phyloP scores from a whole-genome alignment of 805 yeast genomes.

The Lipomyces sp. region DNA sequence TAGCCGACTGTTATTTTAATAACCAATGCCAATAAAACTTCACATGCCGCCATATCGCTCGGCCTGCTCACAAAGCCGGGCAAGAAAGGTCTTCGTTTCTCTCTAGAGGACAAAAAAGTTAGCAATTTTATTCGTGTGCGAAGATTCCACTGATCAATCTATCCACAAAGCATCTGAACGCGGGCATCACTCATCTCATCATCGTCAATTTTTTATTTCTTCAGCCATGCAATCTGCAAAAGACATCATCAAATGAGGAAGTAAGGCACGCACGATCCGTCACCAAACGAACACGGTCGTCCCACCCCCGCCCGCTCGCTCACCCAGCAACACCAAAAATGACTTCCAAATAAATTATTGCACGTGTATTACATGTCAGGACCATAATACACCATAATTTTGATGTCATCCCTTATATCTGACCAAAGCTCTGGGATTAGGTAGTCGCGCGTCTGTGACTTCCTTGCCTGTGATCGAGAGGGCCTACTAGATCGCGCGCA shows the following conservation, averaged over 20 bases:
- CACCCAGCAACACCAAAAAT: background rate
- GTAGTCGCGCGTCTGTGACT: background rate
- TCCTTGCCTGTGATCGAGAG: background rate
- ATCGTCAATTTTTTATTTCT: background rate
- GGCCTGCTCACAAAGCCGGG: slow-evolving; percentile 99
- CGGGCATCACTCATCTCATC: slow-evolving; percentile 1
- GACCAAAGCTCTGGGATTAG: background rate
- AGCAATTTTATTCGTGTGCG: background rate
- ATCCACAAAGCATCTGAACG: background rate
- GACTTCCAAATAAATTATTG: too few species aligned
- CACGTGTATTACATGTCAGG: too few species aligned
- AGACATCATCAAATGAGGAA: background rate
- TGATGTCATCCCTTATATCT: background rate
- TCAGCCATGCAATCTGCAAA: background rate
- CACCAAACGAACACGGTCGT: background rate
- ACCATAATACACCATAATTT: background rate
- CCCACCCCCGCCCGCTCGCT: background rate
- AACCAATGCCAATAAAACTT: slow-evolving; percentile 1
- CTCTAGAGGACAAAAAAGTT: slow-evolving; percentile 44
- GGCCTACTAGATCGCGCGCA: background rate
- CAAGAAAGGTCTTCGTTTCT: slow-evolving; percentile 97
- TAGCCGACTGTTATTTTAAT: background rate
- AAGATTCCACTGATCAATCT: background rate
- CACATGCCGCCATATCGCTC: slow-evolving; percentile 82
- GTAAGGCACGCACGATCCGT: background rate